phyloP scores from a whole-genome alignment of 1,284 basidiomycete species.

The Gymnopus androsaceus region DNA sequence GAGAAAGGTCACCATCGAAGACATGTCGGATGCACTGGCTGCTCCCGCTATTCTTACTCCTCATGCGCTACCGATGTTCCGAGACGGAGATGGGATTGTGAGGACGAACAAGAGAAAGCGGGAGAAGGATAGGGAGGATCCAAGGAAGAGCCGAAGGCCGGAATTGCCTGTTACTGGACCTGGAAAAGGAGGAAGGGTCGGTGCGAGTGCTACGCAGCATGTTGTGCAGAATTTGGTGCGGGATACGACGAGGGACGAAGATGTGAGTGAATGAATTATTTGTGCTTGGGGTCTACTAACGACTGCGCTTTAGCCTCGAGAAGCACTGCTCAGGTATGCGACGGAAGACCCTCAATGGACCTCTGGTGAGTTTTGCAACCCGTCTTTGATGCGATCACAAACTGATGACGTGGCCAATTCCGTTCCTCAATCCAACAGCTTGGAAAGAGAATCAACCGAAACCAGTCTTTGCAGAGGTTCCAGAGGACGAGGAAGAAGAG shows the following conservation, averaged over 20 bases:
- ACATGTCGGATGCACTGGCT: constrained; percentile 82
- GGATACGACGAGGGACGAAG: constrained; percentile 86
- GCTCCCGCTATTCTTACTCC: constrained; percentile 87
- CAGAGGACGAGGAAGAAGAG: constrained; percentile 56
- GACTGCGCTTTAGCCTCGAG: constrained; percentile 72
- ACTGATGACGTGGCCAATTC: constrained; percentile 39
- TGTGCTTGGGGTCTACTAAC: constrained; percentile 13
- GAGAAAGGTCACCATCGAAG: constrained; percentile 74
- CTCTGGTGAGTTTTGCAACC: constrained; percentile 74
- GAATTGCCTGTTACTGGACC: constrained; percentile 91
- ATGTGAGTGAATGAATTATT: constrained; percentile 65
- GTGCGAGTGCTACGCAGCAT: constrained; percentile 93
- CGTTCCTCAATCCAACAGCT: constrained; percentile 56
- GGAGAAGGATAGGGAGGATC: constrained; percentile 86
- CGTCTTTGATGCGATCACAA: constrained; percentile 21
- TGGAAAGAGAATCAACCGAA: constrained; percentile 81
- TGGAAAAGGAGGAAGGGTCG: constrained; percentile 91
- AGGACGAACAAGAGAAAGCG: constrained; percentile 81
- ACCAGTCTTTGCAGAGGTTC: constrained; percentile 71
- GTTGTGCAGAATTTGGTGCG: constrained; percentile 91
- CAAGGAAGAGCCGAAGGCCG: constrained; percentile 87
- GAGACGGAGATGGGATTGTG: constrained; percentile 72
- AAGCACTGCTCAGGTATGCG: constrained; percentile 94
- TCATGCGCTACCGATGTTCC: constrained; percentile 87
- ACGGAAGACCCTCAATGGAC: constrained; percentile 81